phyloP scores from a whole-genome alignment of 2,329 filamentous ascomycete species.

The Drechmeria coniospora region DNA sequence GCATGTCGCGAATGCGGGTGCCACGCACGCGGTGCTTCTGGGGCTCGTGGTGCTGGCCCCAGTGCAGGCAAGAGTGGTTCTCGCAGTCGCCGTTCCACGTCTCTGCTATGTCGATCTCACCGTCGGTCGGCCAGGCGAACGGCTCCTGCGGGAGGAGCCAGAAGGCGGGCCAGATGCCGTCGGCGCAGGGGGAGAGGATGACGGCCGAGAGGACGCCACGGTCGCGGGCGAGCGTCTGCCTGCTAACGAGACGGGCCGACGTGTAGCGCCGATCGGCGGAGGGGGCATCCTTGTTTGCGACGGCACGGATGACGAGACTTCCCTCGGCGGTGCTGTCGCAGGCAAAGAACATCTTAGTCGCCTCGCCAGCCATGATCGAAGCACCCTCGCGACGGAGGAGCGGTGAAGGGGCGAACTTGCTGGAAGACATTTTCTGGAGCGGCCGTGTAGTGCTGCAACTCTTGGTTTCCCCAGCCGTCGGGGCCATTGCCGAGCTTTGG shows the following conservation, averaged over 20 bases:
- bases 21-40: conserved; percentile 40
- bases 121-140: conserved; percentile 42
- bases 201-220: conserved; percentile 36
- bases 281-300: conserved; percentile 20
- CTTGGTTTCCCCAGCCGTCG: conserved; percentile 48
- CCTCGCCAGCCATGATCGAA: background rate
- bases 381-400: background rate
- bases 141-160: conserved; percentile 44
- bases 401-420: conserved; percentile 9
- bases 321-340: conserved; percentile 26
- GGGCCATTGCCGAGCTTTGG: conserved; percentile 37
- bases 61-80: conserved; percentile 43
- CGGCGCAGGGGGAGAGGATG: conserved; percentile 34
- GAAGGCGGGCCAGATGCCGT: conserved; percentile 46
- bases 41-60: conserved; percentile 39
- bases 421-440: conserved; percentile 36
- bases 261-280: conserved; percentile 31
- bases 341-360: background rate
- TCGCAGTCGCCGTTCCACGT: conserved; percentile 42
- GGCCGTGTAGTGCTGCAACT: conserved; percentile 41
- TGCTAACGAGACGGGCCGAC: conserved; percentile 37
- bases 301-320: conserved; percentile 35
- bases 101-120: conserved; percentile 45
- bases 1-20: conserved; percentile 33
- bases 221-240: conserved; percentile 32